These are phyloP conservation scores for Plasmodium yoelii DNA, from an alignment of 169 alveolate genomes.

Conservation along the genomic window DNA sequence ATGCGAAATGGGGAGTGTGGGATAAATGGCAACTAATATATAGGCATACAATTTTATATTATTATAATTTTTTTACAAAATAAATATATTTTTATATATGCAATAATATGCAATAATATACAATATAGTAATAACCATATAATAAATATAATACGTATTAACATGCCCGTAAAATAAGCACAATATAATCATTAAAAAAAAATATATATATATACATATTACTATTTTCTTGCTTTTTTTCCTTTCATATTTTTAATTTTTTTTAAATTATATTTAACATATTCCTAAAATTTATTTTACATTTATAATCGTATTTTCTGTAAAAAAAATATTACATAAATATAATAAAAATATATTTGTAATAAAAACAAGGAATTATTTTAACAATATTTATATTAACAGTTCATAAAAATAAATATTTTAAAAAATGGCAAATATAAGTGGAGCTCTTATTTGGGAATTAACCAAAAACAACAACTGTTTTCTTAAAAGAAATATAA, in stretches of 20 bases:
- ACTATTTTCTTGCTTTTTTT: not conserved
- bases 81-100: too few species aligned
- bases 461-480: constrained; percentile 54
- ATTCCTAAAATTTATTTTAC: too few species aligned
- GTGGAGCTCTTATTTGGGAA: constrained; percentile 70
- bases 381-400: not conserved
- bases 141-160: too few species aligned
- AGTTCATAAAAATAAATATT: not conserved
- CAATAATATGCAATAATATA: too few species aligned
- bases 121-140: too few species aligned
- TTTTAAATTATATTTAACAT: not conserved
- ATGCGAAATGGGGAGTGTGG: too few species aligned
- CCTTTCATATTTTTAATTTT: not conserved
- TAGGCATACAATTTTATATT: too few species aligned
- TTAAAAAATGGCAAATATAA: constrained; percentile 45
- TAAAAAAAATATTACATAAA: not conserved
- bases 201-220: not conserved
- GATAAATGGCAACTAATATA: too few species aligned
- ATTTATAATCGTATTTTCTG: not conserved
- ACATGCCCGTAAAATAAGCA: too few species aligned
- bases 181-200: not conserved
- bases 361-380: too few species aligned
- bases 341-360: not conserved
- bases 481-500: constrained; percentile 35
- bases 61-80: too few species aligned